Conservation (phyloP, 805 yeast genomes). For the Clavispora vitiphila region DNA sequence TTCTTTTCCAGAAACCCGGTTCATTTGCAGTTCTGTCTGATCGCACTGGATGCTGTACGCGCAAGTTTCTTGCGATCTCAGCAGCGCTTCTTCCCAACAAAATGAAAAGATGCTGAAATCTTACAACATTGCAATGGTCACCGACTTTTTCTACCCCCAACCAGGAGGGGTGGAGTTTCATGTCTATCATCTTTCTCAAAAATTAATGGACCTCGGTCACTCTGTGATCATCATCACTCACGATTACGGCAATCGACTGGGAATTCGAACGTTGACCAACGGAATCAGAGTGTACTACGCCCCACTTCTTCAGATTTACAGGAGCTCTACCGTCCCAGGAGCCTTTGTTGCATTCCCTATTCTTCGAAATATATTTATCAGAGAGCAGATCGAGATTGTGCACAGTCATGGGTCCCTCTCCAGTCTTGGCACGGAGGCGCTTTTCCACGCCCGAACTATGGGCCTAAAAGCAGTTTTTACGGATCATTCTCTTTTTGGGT, state of each 20-base stretch:
- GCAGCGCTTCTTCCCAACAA: neutral
- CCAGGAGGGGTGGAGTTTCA: conserved; percentile 98
- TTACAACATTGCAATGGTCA: conserved; percentile 63
- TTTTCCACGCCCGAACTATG: conserved; percentile 90
- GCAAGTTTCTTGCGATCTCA: neutral
- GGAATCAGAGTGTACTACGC: conserved; percentile 92
- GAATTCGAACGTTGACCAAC: conserved; percentile 77
- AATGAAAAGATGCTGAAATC: conserved; percentile 1
- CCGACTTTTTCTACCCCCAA: conserved; percentile 97
- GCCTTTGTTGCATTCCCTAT: conserved; percentile 86
- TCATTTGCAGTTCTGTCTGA: too few species aligned
- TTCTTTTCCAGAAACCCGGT: too few species aligned
- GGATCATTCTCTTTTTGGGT: conserved; percentile 94
- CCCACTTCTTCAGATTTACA: conserved; percentile 73
- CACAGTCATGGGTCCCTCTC: conserved; percentile 95
- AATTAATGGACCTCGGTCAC: conserved; percentile 75
- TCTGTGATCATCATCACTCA: conserved; percentile 86
- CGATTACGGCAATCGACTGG: conserved; percentile 75
- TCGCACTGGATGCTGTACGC: too few species aligned
- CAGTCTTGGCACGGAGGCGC: conserved; percentile 81
- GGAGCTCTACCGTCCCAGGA: conserved; percentile 84
- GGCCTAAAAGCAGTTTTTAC: conserved; percentile 89
- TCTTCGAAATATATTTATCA: conserved; percentile 72
- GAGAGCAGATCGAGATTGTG: conserved; percentile 83
- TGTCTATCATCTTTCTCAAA: conserved; percentile 84